phyloP scores from a whole-genome alignment of 257 asterid species.

The Petunia axillaris region DNA sequence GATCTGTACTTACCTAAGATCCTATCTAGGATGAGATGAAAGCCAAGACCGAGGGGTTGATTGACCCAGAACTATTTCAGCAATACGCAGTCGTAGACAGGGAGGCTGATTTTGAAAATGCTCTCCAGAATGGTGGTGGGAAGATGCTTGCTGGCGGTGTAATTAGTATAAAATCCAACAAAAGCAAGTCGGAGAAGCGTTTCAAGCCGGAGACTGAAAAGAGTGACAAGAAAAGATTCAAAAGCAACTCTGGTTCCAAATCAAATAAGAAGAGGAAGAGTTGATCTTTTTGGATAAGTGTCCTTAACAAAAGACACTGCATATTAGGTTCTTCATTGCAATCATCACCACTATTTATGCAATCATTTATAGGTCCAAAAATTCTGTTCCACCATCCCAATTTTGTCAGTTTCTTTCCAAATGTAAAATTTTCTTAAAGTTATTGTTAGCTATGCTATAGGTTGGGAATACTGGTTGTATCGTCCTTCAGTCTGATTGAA shows the following conservation, averaged over 20 bases:
- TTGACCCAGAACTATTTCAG: conserved; percentile 70
- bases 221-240: conserved; percentile 60
- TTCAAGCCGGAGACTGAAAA: conserved; percentile 37
- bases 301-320: not conserved
- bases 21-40: conserved; percentile 58
- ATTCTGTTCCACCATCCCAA: not conserved
- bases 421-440: not conserved
- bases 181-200: conserved; percentile 26
- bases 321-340: not conserved
- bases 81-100: conserved; percentile 68
- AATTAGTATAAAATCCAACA: conserved; percentile 66
- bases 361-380: not conserved
- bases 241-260: conserved; percentile 54
- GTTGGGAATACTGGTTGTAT: not conserved
- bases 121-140: conserved; percentile 60
- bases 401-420: not conserved
- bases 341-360: conserved; percentile 19
- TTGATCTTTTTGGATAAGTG: not conserved
- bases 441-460: not conserved
- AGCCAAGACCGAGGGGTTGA: conserved; percentile 44
- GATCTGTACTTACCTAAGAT: conserved; percentile 19
- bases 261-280: conserved; percentile 65
- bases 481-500: not conserved
- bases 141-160: conserved; percentile 55
- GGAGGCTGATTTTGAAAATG: conserved; percentile 74